Evolutionary conservation across 129 eudicot species (phyloP), one percentile per base, ranked within the genome.

Genomic region (Centaurea solstitialis): DNA sequence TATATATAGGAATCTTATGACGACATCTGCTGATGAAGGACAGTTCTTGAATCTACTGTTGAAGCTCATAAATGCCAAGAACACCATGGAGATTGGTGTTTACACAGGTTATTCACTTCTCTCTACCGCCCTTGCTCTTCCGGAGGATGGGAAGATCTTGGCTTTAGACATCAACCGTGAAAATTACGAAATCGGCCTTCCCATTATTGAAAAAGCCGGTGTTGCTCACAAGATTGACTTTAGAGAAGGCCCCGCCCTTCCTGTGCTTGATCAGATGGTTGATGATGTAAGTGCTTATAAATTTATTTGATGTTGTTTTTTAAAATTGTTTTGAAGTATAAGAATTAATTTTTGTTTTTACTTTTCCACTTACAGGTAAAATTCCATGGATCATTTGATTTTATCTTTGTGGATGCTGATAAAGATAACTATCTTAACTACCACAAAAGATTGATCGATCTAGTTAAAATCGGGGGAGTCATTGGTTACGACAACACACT

Each of bases 1-100:
- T 50, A 12, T 13, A 39, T 53, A 7, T 23, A 88, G 91, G 91
- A 88, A 88, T 68, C 78, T 88, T 0, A 85, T 88, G 89, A 88
- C 91, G 0, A 88, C 89, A 2, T 88, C 91, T 0, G 91, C 91
- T 2, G 91, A 88, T 17, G 91, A 88, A 80, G 89, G 91, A 37
- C 91, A 88, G 21, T 88, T 88, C 65, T 76, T 88, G 41, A 88
- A 80, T 70, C n/a, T 88, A 76, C 82, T 88, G 47, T 57, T 88
- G 0, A 88, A 88, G 73, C 88, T 87, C 15, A 87, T 87, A 43
- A 87, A 87, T 8, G 91, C 91, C 26, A 87, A 87, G 88, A 88
- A 76, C 80, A 85, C 87, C 6, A 85, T 85, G 89, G 88, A 85
- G 53, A 88, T 88, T 6, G 91, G 91, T 70, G 91, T 88, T 30